These are phyloP conservation scores for Pseudocercospora ulei DNA, from an alignment of 2,329 filamentous ascomycete genomes.

Conservation along the genomic window DNA sequence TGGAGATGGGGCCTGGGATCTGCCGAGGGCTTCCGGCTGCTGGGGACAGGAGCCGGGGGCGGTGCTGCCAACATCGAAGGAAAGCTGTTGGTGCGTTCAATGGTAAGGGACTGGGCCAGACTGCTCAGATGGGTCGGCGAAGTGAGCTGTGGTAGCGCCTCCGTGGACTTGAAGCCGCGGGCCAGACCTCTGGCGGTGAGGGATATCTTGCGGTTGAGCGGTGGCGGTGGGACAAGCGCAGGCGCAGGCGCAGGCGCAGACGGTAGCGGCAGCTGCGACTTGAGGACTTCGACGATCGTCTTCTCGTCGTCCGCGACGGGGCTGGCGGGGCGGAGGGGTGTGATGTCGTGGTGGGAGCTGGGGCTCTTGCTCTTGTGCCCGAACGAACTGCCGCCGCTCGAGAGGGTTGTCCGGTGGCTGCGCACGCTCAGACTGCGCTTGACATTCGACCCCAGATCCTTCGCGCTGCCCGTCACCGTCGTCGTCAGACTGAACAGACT, in stretches of 20 bases:
- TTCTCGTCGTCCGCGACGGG: constrained; percentile 14
- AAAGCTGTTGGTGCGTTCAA: constrained; percentile 2
- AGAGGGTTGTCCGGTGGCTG: constrained; percentile 29
- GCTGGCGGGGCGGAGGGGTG: constrained; percentile 17
- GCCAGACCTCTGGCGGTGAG: constrained; percentile 22
- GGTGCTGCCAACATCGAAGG: constrained; percentile 19
- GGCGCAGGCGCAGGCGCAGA: constrained; percentile 7
- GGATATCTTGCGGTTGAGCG: constrained; percentile 20
- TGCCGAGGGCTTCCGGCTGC: constrained; percentile 16
- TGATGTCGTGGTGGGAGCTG: constrained; percentile 10
- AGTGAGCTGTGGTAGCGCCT: constrained; percentile 19
- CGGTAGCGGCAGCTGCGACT: constrained; percentile 7
- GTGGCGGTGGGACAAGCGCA: constrained; percentile 6
- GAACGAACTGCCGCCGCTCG: constrained; percentile 26
- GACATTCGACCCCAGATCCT: constrained; percentile 35
- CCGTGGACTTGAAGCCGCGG: constrained; percentile 22
- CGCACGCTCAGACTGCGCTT: constrained; percentile 37
- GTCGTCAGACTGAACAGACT: constrained; percentile 26
- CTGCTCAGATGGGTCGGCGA: constrained; percentile 15
- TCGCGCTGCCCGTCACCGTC: constrained; percentile 33
- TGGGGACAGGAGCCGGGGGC: constrained; percentile 12
- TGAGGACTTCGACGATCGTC: neutral
- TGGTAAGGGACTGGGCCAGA: constrained; percentile 6
- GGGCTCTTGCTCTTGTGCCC: constrained; percentile 11
- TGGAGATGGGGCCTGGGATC: constrained; percentile 18